A percentile compares a stretch with the other conserved stretches of the same genome.
These are phyloP conservation scores for Carex kokanica DNA, from an alignment of 176 grass and related monocot species.

Conservation along the genomic window DNA sequence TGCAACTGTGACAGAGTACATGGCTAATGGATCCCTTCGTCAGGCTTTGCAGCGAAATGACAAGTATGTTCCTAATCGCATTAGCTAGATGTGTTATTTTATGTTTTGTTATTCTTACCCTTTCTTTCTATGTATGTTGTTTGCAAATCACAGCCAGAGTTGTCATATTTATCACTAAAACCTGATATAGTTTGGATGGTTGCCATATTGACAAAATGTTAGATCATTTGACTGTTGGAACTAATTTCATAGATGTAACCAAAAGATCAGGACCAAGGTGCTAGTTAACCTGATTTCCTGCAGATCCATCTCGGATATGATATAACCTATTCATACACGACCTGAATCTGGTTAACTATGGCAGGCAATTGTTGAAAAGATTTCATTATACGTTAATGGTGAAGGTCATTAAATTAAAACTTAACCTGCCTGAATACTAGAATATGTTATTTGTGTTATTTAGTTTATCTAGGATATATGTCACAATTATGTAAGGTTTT, in stretches of 20 bases:
- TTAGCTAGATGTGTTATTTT: neutral
- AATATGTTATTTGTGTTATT: neutral
- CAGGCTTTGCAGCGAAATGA: constrained; percentile 93
- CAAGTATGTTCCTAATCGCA: constrained; percentile 42
- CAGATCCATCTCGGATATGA: neutral
- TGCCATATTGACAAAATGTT: constrained; percentile 1
- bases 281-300: neutral
- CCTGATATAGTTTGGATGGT: constrained; percentile 14
- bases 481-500: neutral
- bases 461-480: neutral
- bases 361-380: neutral
- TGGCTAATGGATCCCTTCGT: constrained; percentile 96
- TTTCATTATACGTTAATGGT: neutral
- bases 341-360: neutral
- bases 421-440: neutral
- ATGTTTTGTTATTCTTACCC: constrained; percentile 16
- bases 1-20: constrained; percentile 97
- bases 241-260: neutral
- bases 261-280: neutral
- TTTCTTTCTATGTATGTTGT: neutral
- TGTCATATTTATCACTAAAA: neutral
- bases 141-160: neutral
- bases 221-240: neutral
- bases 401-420: neutral
- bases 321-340: neutral